Evolutionary conservation across 352 stramenopile genomes (phyloP).

Genomic region (Globisporangium barbulae): DNA sequence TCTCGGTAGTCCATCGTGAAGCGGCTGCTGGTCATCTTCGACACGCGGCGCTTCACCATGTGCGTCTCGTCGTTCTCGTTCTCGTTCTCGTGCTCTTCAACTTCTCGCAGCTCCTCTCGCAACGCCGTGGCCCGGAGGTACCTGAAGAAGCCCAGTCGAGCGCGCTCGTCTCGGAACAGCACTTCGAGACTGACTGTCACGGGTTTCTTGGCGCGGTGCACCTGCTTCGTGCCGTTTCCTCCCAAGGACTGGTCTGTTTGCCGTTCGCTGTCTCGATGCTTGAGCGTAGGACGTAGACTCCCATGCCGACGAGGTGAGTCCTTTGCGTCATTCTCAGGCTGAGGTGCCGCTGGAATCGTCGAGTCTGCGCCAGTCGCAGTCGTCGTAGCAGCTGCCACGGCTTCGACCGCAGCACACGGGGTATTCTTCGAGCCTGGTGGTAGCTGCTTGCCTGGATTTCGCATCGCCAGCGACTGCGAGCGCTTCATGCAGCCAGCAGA

Average conservation of each 20-base stretch:
- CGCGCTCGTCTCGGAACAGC: conserved; percentile 50
- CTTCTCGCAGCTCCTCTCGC: conserved; percentile 30
- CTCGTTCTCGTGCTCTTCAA: conserved; percentile 6
- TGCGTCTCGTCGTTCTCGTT: conserved; percentile 4
- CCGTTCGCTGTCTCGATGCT: conserved; percentile 20
- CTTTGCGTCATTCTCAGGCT: not conserved
- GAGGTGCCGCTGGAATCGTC: not conserved
- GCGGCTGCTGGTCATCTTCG: conserved; percentile 23
- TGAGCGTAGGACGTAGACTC: conserved; percentile 19
- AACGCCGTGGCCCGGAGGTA: conserved; percentile 40
- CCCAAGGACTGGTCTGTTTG: not conserved
- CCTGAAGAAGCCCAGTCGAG: conserved; percentile 52
- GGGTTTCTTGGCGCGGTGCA: conserved; percentile 26
- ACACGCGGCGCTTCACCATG: conserved; percentile 12
- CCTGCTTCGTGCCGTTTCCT: not conserved
- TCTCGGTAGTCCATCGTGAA: conserved; percentile 46
- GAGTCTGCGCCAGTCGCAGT: not conserved
- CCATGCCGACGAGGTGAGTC: conserved; percentile 8
- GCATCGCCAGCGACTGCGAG: conserved; percentile 8
- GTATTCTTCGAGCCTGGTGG: not conserved
- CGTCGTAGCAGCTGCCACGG: not conserved
- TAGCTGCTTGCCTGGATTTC: not conserved
- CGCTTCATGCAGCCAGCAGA: conserved; percentile 2
- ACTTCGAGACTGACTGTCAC: conserved; percentile 46
- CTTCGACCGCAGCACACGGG: not conserved